phyloP scores from a whole-genome alignment of 2,329 filamentous ascomycete species.

The Pyricularia sp. region DNA sequence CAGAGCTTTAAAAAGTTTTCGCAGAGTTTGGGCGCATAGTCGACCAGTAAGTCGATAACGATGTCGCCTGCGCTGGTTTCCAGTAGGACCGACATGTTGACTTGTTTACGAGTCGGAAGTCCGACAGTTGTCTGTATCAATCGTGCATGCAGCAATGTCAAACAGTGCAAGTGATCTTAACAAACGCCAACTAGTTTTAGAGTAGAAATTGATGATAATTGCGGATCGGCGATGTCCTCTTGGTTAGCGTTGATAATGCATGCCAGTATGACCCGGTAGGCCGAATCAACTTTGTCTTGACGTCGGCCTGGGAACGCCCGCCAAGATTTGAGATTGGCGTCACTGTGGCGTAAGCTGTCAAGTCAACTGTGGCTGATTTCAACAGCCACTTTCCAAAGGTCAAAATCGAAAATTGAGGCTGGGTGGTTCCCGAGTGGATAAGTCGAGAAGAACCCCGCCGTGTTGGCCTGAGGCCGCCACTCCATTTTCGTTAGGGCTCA shows the following conservation, averaged over 20 bases:
- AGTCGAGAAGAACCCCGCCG: not conserved
- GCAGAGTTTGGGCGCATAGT: conserved; percentile 83
- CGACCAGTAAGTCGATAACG: conserved; percentile 84
- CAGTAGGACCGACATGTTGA: conserved; percentile 77
- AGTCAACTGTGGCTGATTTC: not conserved
- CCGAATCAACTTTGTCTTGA: not conserved
- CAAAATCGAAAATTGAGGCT: not conserved
- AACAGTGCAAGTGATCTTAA: not conserved
- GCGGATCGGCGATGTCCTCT: not conserved
- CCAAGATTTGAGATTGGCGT: not conserved
- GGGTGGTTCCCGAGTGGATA: no score
- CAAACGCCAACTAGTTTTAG: not conserved
- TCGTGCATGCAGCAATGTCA: not conserved
- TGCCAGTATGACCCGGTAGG: not conserved
- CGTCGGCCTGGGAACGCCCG: not conserved
- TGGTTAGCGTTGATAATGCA: not conserved
- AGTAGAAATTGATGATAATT: not conserved
- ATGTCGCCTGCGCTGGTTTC: conserved; percentile 92
- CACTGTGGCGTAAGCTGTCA: not conserved
- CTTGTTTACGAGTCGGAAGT: not conserved
- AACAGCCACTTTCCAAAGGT: no score
- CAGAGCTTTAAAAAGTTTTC: conserved; percentile 99
- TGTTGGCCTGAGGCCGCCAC: not conserved
- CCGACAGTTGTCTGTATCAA: not conserved
- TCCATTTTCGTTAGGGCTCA: conserved; percentile 1